A percentile compares a stretch with the other conserved stretches of the same genome.
Conservation (phyloP, 2,329 filamentous ascomycete species). For the Apiospora phragmitis region DNA sequence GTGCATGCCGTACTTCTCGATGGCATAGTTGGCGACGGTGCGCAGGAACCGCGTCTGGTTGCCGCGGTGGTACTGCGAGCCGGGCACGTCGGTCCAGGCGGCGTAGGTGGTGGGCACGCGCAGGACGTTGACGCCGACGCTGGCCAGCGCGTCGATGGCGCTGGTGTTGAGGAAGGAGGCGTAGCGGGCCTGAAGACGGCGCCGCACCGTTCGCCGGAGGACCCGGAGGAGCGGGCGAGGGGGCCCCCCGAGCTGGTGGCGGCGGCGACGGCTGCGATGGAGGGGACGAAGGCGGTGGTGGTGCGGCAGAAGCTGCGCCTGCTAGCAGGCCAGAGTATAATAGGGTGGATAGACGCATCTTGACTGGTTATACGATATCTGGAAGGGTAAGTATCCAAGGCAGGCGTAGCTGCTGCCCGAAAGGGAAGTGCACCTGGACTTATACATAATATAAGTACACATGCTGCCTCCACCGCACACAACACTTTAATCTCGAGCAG, state of each 20-base stretch:
- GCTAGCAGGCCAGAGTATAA: not conserved
- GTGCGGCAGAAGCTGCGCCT: not conserved
- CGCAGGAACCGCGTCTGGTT: conserved; percentile 31
- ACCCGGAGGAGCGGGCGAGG: not conserved
- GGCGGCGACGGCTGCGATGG: not conserved
- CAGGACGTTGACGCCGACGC: conserved; percentile 31
- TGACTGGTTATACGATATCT: not conserved
- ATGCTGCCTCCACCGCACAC: not conserved
- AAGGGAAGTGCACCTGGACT: not conserved
- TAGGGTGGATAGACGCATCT: not conserved
- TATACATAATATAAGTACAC: not conserved
- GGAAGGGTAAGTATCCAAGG: not conserved
- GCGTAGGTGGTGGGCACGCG: conserved; percentile 38
- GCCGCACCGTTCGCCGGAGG: conserved; percentile 24
- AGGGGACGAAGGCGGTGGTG: not conserved
- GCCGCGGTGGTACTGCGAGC: conserved; percentile 32
- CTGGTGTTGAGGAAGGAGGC: conserved; percentile 29
- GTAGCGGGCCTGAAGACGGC: conserved; percentile 30
- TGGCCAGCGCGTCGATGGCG: conserved; percentile 34
- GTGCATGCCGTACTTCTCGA: conserved; percentile 34
- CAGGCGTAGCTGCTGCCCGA: not conserved
- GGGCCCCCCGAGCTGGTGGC: not conserved
- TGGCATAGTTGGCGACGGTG: conserved; percentile 35
- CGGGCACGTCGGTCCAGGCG: conserved; percentile 36
- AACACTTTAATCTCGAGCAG: not conserved